Conservation (phyloP, 2,329 filamentous ascomycete genomes). For the Dryadomyces quercivorus region DNA sequence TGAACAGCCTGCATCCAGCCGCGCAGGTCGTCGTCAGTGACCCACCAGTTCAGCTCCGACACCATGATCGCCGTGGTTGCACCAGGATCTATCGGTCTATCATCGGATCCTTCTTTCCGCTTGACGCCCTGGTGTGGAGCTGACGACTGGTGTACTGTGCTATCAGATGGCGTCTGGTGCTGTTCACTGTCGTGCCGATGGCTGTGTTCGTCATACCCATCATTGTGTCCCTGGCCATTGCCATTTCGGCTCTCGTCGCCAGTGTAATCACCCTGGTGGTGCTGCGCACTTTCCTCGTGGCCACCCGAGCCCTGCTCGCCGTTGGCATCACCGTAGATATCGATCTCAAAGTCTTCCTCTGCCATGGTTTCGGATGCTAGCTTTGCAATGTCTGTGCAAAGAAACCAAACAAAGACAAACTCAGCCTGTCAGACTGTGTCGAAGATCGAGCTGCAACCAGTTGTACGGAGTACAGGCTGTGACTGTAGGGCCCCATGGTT, state of each 20-base stretch:
- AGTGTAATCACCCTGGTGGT: conserved; percentile 12
- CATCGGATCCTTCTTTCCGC: conserved; percentile 47
- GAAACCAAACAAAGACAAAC: background rate
- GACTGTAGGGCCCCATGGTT: conserved; percentile 11
- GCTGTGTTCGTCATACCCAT: conserved; percentile 11
- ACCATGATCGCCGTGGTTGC: conserved; percentile 66
- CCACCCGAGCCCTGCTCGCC: conserved; percentile 29
- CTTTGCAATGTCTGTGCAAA: background rate
- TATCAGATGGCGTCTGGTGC: conserved; percentile 11
- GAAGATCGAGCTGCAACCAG: conserved; percentile 8
- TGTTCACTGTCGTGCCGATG: conserved; percentile 11
- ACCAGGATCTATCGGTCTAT: conserved; percentile 43
- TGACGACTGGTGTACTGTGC: conserved; percentile 15
- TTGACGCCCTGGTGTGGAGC: conserved; percentile 44
- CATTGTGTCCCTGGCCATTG: conserved; percentile 20
- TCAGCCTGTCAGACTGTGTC: conserved; percentile 7
- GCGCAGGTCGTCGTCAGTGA: conserved; percentile 85
- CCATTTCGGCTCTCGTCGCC: conserved; percentile 26
- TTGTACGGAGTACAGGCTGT: conserved; percentile 12
- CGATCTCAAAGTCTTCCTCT: conserved; percentile 61
- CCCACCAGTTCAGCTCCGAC: conserved; percentile 93
- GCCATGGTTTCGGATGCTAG: conserved; percentile 36
- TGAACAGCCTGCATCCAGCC: conserved; percentile 72
- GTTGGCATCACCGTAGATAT: conserved; percentile 53
- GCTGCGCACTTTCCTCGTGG: conserved; percentile 12